Evolutionary conservation across 164 flowering plant genomes (phyloP).

Genomic region (Macadamia integrifolia): DNA sequence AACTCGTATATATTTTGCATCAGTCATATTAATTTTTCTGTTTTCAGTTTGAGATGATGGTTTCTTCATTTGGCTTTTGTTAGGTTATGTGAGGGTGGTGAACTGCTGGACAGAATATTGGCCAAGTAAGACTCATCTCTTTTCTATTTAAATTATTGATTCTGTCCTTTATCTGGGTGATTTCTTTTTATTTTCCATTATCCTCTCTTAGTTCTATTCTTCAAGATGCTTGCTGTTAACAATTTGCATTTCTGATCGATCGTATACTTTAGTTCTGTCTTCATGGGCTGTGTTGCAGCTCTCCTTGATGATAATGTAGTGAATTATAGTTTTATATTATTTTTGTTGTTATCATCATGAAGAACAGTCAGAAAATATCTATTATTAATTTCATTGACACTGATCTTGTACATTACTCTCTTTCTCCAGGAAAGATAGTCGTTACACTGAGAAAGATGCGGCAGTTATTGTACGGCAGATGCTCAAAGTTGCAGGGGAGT

Average conservation of each 20-base stretch:
- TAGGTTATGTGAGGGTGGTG: slow-evolving; percentile 99
- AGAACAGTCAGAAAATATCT: neutral
- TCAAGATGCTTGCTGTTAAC: neutral
- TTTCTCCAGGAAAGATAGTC: slow-evolving; percentile 78
- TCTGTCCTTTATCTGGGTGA: too few relatives aligned
- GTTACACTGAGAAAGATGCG: slow-evolving; percentile 94
- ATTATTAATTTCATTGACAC: neutral
- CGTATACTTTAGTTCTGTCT: neutral
- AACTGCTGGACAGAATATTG: slow-evolving; percentile 85
- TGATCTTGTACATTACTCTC: slow-evolving; percentile 7
- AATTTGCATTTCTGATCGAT: neutral
- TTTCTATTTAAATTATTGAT: neutral
- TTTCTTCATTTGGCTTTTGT: slow-evolving; percentile 1
- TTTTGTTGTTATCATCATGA: neutral
- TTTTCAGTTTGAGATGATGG: neutral
- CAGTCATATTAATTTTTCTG: neutral
- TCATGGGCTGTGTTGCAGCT: neutral
- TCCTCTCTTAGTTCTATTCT: slow-evolving; percentile 1
- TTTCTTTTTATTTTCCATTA: neutral
- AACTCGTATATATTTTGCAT: neutral
- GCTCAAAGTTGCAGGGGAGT: slow-evolving; percentile 97
- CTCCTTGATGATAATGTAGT: neutral
- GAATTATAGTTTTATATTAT: neutral
- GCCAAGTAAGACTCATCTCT: slow-evolving; percentile 60
- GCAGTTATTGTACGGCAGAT: slow-evolving; percentile 91